A percentile compares a stretch with the other conserved stretches of the same genome.
These are phyloP conservation scores for Spongospora subterranea DNA, from an alignment of 208 protist genomes.

Conservation along the genomic window DNA sequence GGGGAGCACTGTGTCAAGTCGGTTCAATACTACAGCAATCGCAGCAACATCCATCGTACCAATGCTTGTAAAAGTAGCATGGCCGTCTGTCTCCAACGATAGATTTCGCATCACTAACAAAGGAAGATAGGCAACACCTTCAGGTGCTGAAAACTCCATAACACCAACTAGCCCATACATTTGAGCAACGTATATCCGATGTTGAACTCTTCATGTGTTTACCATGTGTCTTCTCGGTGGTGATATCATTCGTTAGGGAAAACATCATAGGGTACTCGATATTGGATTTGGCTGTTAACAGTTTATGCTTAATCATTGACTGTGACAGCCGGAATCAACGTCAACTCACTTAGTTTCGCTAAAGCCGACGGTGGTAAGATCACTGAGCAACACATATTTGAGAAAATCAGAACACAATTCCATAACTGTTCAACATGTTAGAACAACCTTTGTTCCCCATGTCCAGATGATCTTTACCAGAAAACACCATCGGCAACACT, in stretches of 20 bases:
- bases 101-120: neutral
- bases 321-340: neutral
- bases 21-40: neutral
- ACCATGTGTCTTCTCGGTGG: neutral
- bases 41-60: neutral
- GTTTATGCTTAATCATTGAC: slow-evolving; percentile 8
- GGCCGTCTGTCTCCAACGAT: neutral
- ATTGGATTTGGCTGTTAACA: slow-evolving; percentile 2
- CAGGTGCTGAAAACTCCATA: slow-evolving; percentile 40
- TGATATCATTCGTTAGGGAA: neutral
- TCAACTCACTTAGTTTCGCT: neutral
- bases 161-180: neutral
- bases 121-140: slow-evolving; percentile 33
- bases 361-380: slow-evolving; percentile 39
- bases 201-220: neutral
- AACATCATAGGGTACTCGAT: slow-evolving; percentile 57
- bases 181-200: neutral
- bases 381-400: neutral
- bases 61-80: slow-evolving; percentile 11
- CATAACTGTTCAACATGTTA: neutral
- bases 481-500: slow-evolving; percentile 42
- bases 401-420: neutral
- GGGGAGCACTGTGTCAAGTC: neutral
- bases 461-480: slow-evolving; percentile 35
- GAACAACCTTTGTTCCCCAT: slow-evolving; percentile 42